phyloP scores from a whole-genome alignment of 208 protist genomes.

The Leishmania lainsoni region DNA sequence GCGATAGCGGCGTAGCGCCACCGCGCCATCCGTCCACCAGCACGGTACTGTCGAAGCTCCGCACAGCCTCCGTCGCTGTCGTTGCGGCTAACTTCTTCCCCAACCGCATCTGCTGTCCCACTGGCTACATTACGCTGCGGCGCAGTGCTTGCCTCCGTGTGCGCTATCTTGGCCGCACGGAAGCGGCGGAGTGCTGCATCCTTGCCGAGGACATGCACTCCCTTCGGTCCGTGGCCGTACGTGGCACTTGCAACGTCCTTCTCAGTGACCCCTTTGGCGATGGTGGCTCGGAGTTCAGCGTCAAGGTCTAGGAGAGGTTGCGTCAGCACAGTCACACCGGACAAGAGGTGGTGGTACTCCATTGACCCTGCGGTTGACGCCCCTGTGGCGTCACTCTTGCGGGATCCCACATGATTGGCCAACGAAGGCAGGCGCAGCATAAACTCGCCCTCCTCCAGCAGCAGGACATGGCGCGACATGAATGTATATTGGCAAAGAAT shows the following conservation, averaged over 20 bases:
- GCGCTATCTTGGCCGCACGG: slow-evolving; percentile 23
- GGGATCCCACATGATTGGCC: neutral
- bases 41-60: slow-evolving; percentile 18
- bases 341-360: slow-evolving; percentile 24
- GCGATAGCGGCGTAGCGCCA: slow-evolving; percentile 27
- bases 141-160: neutral
- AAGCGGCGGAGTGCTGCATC: slow-evolving; percentile 40
- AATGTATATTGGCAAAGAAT: slow-evolving; percentile 15
- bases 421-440: slow-evolving; percentile 14
- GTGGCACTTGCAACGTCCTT: neutral
- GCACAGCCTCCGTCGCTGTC: neutral
- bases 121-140: neutral
- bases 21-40: neutral
- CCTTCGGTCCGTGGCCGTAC: neutral
- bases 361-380: neutral
- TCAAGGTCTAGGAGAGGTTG: slow-evolving; percentile 23
- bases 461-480: slow-evolving; percentile 19
- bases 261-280: neutral
- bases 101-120: neutral
- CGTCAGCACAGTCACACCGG: slow-evolving; percentile 20
- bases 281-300: slow-evolving; percentile 2
- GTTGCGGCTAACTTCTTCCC: neutral
- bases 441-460: slow-evolving; percentile 45
- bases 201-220: slow-evolving; percentile 33
- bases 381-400: neutral